Conservation (phyloP, 495 filamentous ascomycete species). For the Penicillium paxilli region DNA sequence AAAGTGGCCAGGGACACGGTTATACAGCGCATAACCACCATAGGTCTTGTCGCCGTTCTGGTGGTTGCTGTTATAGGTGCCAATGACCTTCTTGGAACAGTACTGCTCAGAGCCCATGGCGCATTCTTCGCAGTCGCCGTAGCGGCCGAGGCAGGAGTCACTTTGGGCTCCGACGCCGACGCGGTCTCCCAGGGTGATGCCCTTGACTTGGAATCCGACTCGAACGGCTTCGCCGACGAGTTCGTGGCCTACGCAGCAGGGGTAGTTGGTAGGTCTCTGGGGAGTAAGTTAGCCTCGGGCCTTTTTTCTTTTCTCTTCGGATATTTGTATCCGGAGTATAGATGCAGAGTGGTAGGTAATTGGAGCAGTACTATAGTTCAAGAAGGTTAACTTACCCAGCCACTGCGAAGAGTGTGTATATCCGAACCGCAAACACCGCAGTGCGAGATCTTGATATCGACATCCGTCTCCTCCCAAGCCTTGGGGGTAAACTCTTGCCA, state of each 20-base stretch:
- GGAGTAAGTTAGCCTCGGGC: slow-evolving; percentile 9
- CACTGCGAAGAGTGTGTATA: slow-evolving; percentile 70
- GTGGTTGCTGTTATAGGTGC: slow-evolving; percentile 40
- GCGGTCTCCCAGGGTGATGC: slow-evolving; percentile 79
- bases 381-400: slow-evolving; percentile 55
- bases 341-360: neutral
- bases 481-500: slow-evolving; percentile 81
- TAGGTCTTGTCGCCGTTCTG: slow-evolving; percentile 61
- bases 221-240: slow-evolving; percentile 77
- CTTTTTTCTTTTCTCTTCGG: too few species aligned
- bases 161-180: slow-evolving; percentile 87
- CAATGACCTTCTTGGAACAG: slow-evolving; percentile 59
- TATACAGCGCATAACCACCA: slow-evolving; percentile 71
- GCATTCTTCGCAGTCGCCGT: slow-evolving; percentile 70
- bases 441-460: slow-evolving; percentile 52
- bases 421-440: slow-evolving; percentile 57
- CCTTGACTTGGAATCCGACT: slow-evolving; percentile 64
- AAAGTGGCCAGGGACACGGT: slow-evolving; percentile 71
- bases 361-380: neutral
- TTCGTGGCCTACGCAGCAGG: slow-evolving; percentile 79
- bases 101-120: slow-evolving; percentile 62
- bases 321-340: too few species aligned
- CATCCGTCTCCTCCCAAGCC: slow-evolving; percentile 75
- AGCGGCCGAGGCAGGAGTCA: slow-evolving; percentile 62
- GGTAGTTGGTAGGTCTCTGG: slow-evolving; percentile 58